Percentiles rank a stretch among this genome's conserved stretches.
These are phyloP conservation scores for Microsporum ferrugineum DNA, from an alignment of 2,329 filamentous ascomycete genomes.

Conservation along the genomic window DNA sequence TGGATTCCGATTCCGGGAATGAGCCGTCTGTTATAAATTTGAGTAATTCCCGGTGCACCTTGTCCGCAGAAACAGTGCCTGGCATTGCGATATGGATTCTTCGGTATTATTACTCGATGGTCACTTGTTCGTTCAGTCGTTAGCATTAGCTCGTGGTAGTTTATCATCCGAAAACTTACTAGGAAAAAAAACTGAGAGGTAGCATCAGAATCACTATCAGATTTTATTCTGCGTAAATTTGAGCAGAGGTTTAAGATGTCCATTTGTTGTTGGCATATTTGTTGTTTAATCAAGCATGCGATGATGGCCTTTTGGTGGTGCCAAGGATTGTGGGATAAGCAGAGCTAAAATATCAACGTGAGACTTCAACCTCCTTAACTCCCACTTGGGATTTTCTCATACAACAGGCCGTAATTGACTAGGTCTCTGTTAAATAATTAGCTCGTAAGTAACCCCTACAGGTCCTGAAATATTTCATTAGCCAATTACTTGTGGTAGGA, in stretches of 20 bases:
- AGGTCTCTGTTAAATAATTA: no score
- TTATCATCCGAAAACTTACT: neutral
- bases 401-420: neutral
- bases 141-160: neutral
- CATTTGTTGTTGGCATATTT: neutral
- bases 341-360: no score
- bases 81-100: constrained; percentile 17
- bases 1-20: constrained; percentile 47
- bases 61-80: constrained; percentile 28
- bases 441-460: neutral
- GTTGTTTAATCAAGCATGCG: neutral
- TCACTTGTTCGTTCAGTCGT: neutral
- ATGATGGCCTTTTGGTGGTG: neutral
- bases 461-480: neutral
- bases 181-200: neutral
- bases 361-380: neutral
- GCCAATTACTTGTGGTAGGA: neutral
- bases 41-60: constrained; percentile 51
- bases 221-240: neutral
- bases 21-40: constrained; percentile 48
- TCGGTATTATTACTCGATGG: neutral
- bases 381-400: neutral
- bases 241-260: neutral
- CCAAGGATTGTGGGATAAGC: neutral
- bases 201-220: neutral